Evolutionary conservation across 2,329 filamentous ascomycete species (phyloP).

Genomic region (Fusarium chlamydosporum): DNA sequence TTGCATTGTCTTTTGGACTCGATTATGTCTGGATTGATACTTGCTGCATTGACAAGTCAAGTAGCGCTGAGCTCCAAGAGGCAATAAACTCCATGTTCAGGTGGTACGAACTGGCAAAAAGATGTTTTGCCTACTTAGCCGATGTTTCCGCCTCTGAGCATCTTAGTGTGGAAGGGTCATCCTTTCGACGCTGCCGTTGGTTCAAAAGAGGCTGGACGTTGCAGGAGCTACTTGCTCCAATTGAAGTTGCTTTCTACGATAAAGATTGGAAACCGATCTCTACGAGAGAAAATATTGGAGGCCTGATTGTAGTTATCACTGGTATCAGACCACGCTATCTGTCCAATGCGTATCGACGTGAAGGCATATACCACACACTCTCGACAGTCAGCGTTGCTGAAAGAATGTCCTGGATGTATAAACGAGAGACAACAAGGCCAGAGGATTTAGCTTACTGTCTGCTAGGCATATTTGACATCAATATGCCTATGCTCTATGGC

Average conservation of each 20-base stretch:
- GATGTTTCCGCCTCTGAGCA: not conserved
- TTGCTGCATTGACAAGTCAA: not conserved
- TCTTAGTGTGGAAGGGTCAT: fast-evolving
- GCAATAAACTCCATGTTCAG: not conserved
- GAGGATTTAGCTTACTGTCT: not conserved
- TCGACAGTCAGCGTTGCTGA: not conserved
- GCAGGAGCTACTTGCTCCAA: not conserved
- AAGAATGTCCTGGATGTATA: not conserved
- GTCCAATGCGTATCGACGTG: not conserved
- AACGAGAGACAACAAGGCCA: not conserved
- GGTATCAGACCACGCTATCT: not conserved
- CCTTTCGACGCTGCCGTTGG: not conserved
- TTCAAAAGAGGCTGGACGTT: conserved; percentile 1
- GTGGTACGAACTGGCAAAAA: not conserved
- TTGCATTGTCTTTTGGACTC: not conserved
- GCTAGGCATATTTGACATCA: not conserved
- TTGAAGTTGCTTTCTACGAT: not conserved
- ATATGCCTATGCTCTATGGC: not conserved
- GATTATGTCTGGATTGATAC: not conserved
- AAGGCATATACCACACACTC: not conserved
- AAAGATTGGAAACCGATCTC: not conserved
- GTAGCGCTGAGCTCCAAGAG: not conserved
- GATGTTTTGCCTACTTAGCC: not conserved
- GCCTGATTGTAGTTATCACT: not conserved
- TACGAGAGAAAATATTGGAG: not conserved